These are phyloP conservation scores for Epichloe baconii DNA, from an alignment of 2,329 filamentous ascomycete genomes.

Conservation along the genomic window DNA sequence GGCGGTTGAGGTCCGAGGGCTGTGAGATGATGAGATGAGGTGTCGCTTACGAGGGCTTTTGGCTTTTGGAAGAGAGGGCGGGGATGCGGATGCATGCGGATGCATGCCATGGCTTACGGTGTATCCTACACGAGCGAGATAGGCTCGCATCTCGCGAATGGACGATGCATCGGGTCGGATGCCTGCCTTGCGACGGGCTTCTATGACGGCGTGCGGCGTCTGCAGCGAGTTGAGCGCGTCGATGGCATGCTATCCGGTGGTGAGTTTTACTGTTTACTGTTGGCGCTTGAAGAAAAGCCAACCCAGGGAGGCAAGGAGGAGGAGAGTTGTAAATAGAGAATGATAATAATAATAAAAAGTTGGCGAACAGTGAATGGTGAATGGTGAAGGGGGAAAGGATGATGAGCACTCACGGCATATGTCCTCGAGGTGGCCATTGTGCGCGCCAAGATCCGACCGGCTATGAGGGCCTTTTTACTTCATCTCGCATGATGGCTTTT, in stretches of 20 bases:
- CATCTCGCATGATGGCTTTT: background rate
- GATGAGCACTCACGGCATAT: slow-evolving; percentile 19
- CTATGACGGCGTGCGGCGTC: slow-evolving; percentile 69
- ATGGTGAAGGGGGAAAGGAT: background rate
- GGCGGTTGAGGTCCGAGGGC: slow-evolving; percentile 37
- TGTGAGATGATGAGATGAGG: slow-evolving; percentile 6
- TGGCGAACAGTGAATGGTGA: background rate
- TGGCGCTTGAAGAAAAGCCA: no score
- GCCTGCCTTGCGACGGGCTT: slow-evolving; percentile 65
- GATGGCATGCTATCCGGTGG: slow-evolving; percentile 58
- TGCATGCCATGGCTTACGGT: slow-evolving; percentile 25
- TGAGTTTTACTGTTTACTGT: background rate
- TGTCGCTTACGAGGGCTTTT: no score
- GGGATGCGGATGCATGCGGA: no score
- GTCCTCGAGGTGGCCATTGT: slow-evolving; percentile 20
- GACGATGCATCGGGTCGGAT: slow-evolving; percentile 54
- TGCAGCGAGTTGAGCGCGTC: slow-evolving; percentile 80
- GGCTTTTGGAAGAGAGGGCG: no score
- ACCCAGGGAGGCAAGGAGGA: background rate
- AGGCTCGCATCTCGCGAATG: slow-evolving; percentile 68
- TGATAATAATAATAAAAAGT: background rate
- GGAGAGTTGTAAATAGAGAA: background rate
- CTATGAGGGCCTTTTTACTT: slow-evolving; percentile 5
- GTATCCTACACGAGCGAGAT: slow-evolving; percentile 67
- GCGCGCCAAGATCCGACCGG: slow-evolving; percentile 7